Evolutionary conservation across 306 rosid species (phyloP).

Genomic region (Cercis canadensis): DNA sequence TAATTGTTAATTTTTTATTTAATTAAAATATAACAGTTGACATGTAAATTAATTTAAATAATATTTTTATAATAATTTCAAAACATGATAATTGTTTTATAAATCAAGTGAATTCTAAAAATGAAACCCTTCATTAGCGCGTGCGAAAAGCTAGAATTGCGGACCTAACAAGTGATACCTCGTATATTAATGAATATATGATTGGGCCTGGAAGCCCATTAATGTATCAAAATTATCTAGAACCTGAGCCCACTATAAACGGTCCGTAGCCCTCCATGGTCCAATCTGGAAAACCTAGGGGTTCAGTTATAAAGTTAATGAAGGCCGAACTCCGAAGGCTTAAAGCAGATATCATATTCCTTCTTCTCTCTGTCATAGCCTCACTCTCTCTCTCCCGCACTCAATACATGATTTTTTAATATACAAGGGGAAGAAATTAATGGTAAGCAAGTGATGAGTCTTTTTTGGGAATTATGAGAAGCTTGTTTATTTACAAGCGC

Average conservation of each 20-base stretch:
- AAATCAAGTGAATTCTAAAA: too few species aligned
- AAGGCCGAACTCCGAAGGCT: neutral
- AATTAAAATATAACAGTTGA: too few species aligned
- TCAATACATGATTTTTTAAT: neutral
- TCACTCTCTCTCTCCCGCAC: too few species aligned
- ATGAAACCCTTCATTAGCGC: too few species aligned
- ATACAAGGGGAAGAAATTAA: slow-evolving; percentile 13
- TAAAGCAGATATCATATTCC: neutral
- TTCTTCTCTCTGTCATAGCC: neutral
- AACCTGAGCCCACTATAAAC: neutral
- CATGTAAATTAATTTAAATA: too few species aligned
- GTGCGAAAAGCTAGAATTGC: too few species aligned
- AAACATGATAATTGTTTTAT: too few species aligned
- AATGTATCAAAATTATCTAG: neutral
- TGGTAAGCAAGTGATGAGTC: slow-evolving; percentile 50
- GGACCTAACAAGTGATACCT: too few species aligned
- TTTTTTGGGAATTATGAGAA: slow-evolving; percentile 47
- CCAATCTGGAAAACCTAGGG: neutral
- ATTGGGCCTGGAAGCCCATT: too few species aligned
- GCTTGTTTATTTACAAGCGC: slow-evolving; percentile 52
- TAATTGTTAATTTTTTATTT: too few species aligned
- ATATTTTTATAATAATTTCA: too few species aligned
- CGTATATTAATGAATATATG: too few species aligned
- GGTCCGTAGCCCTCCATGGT: neutral
- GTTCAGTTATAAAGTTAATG: neutral